These are phyloP conservation scores for Candida parachauliodes DNA, from an alignment of 805 yeast species.

Conservation along the genomic window DNA sequence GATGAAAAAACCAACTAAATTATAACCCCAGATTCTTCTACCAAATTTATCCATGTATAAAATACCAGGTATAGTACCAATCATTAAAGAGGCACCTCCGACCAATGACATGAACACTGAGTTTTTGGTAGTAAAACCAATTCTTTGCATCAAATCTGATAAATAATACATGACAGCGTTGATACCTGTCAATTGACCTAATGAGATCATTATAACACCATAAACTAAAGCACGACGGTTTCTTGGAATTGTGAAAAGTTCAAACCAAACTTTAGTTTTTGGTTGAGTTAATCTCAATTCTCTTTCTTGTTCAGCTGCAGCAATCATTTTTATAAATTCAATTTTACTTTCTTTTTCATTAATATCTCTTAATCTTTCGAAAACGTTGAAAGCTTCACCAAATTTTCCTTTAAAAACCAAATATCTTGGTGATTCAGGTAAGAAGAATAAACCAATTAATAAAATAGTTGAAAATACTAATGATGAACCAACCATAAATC, in stretches of 20 bases:
- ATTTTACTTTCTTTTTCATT: slow-evolving; percentile 39
- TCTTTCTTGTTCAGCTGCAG: slow-evolving; percentile 46
- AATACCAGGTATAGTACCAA: slow-evolving; percentile 67
- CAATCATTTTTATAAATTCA: slow-evolving; percentile 58
- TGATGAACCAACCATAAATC: slow-evolving; percentile 64
- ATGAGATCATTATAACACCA: slow-evolving; percentile 52
- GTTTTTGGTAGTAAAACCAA: slow-evolving; percentile 50
- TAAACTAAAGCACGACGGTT: slow-evolving; percentile 59
- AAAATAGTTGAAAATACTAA: slow-evolving; percentile 53
- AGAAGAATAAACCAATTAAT: slow-evolving; percentile 47
- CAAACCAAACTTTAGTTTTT: slow-evolving; percentile 41
- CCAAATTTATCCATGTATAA: slow-evolving; percentile 56
- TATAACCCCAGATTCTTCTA: slow-evolving; percentile 57
- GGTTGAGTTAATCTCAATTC: slow-evolving; percentile 34
- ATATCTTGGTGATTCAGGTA: slow-evolving; percentile 52
- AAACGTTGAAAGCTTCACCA: slow-evolving; percentile 48
- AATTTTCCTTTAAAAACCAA: slow-evolving; percentile 37
- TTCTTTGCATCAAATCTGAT: slow-evolving; percentile 52
- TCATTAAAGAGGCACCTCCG: slow-evolving; percentile 59
- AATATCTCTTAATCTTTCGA: slow-evolving; percentile 54
- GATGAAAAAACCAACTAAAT: slow-evolving; percentile 53
- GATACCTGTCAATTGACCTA: slow-evolving; percentile 67
- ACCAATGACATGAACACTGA: slow-evolving; percentile 66
- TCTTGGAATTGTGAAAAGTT: slow-evolving; percentile 53
- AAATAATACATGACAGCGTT: slow-evolving; percentile 65